Conservation (phyloP, 257 asterid species). For the Nicotiana paniculata region DNA sequence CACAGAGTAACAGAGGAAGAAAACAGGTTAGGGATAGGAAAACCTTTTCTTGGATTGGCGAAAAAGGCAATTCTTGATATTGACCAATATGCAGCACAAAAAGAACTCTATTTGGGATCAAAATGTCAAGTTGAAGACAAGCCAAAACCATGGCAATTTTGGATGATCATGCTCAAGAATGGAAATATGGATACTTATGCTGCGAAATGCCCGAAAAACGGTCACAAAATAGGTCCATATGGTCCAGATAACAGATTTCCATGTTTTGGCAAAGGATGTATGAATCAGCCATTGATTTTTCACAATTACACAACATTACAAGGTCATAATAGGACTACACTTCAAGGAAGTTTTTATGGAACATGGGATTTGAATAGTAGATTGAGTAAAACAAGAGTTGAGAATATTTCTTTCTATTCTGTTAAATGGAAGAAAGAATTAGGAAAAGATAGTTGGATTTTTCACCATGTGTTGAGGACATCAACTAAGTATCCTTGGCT, state of each 20-base stretch:
- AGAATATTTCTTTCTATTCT: constrained; percentile 45
- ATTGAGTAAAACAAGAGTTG: constrained; percentile 13
- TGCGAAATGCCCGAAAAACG: constrained; percentile 62
- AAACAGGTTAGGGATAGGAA: constrained; percentile 55
- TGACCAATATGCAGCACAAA: constrained; percentile 54
- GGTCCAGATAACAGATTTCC: constrained; percentile 57
- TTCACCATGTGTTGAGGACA: constrained; percentile 63
- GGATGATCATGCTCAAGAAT: constrained; percentile 89
- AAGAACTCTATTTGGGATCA: constrained; percentile 58
- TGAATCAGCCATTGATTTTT: constrained; percentile 71
- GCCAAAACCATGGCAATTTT: constrained; percentile 77
- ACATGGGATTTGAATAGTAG: constrained; percentile 57
- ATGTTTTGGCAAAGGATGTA: constrained; percentile 77
- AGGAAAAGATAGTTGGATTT: constrained; percentile 72
- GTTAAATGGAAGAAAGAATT: constrained; percentile 74
- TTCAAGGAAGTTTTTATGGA: constrained; percentile 66
- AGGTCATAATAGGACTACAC: constrained; percentile 28
- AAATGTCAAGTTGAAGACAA: constrained; percentile 67
- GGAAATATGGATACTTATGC: constrained; percentile 87
- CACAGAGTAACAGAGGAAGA: constrained; percentile 56
- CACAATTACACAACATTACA: constrained; percentile 58
- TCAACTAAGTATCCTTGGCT: constrained; percentile 81
- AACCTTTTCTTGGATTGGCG: constrained; percentile 38
- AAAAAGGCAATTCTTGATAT: constrained; percentile 34
- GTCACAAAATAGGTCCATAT: constrained; percentile 39